Evolutionary conservation across 768 basidiomycete genomes (phyloP).

Genomic region (Termitomyces sp.): DNA sequence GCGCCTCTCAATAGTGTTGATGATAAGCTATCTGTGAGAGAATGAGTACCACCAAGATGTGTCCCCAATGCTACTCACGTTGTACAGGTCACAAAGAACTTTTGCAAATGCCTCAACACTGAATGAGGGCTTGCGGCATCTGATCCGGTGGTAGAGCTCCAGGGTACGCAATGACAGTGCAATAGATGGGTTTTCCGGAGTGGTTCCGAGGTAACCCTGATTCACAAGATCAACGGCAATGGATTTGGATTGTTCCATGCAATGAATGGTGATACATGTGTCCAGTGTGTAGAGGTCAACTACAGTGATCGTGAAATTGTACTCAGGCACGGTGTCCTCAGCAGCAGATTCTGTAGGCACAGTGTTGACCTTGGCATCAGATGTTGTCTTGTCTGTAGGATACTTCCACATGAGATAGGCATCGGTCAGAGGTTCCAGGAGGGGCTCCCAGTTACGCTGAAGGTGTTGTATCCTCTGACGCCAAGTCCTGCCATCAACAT

Average conservation of each 20-base stretch:
- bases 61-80: slow-evolving; percentile 13
- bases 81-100: slow-evolving; percentile 20
- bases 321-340: background rate
- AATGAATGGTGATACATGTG: background rate
- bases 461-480: background rate
- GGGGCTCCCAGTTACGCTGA: background rate
- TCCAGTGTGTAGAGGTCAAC: background rate
- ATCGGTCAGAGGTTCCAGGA: background rate
- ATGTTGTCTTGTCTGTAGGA: background rate
- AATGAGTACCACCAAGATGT: background rate
- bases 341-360: too few species aligned
- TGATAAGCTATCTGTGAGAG: slow-evolving; percentile 16
- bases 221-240: background rate
- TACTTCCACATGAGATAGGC: background rate
- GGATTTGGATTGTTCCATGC: background rate
- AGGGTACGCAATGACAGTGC: background rate
- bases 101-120: slow-evolving; percentile 21
- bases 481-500: background rate
- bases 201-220: background rate
- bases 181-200: background rate
- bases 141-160: background rate
- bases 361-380: too few species aligned
- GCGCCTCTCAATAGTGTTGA: slow-evolving; percentile 13
- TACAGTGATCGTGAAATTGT: background rate
- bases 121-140: slow-evolving; percentile 8